Base-by-base conservation (phyloP, 495 filamentous ascomycete species). In the Podospora appendiculata region DNA sequence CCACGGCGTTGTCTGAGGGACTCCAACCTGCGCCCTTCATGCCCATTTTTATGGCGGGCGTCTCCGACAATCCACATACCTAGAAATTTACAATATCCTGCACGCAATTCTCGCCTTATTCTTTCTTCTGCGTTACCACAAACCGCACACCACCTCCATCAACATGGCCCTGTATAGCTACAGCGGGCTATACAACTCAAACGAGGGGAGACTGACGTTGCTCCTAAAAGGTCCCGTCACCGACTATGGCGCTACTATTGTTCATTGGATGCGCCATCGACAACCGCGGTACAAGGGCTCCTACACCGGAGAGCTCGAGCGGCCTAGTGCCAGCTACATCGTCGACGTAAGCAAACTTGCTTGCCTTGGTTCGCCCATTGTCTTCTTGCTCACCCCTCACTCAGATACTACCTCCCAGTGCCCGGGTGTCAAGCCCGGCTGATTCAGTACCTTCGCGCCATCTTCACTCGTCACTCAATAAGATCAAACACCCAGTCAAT, bases 401-500 rank as follows among this genome's bases (percentile, higher is more conserved):
- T 72, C 58, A 95, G 90, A 89, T 96, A 79, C 78, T 95, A 19
- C 91, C 93, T 13, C 93, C 93, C 10, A 70, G 83, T 32, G 90
- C 88, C 41, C 79, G 85, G 61, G 62, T 79, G 10, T 72, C 83
- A 43, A 85, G 78, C 47, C 81, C 91, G 9, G 89, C 81, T 19
- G 90, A 95, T 60, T 81, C 88, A 0, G 84, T 98, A 13, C 91
- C 93, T 45, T 83, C 88, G 0, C 88, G 90, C 57, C 90, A 95
- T 58, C 77, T 96, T 18, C 93, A 98, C 63, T 90, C 91, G 19
- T 97, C 93, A 1, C 79, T 97, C 33, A 96, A 96, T 76, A 98
- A 98, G 65, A 89, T 92, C 55, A 95, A 95, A 61, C 93, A 97
- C 52, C 93, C 93, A 0, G 87, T 98, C 61, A 96, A 95, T 41